phyloP scores from a whole-genome alignment of 2,329 filamentous ascomycete species.

The Emergomyces africanus region DNA sequence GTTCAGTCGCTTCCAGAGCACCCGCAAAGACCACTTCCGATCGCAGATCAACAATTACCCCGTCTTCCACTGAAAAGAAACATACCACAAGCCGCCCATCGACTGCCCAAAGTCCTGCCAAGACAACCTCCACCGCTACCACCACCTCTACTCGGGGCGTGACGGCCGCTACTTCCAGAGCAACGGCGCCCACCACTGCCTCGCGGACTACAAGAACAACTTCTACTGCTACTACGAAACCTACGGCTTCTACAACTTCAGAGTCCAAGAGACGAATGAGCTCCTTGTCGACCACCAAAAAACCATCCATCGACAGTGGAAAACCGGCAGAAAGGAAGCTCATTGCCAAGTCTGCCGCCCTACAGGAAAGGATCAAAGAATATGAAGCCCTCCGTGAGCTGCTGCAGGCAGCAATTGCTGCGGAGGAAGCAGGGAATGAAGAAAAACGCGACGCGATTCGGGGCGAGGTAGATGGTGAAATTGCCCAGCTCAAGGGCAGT shows the following conservation, averaged over 20 bases:
- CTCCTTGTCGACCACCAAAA: constrained; percentile 6
- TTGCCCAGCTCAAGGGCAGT: constrained; percentile 15
- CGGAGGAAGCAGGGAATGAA: constrained; percentile 15
- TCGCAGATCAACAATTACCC: constrained; percentile 26
- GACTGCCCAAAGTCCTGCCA: constrained; percentile 23
- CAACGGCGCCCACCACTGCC: constrained; percentile 13
- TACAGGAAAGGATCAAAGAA: constrained; percentile 19
- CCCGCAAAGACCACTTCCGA: constrained; percentile 23
- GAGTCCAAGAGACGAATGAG: not conserved
- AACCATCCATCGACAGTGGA: constrained; percentile 3
- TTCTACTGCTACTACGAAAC: constrained; percentile 4
- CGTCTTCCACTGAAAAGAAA: constrained; percentile 23
- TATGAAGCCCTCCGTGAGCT: constrained; percentile 18
- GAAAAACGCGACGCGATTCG: constrained; percentile 14
- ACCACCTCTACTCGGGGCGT: constrained; percentile 12
- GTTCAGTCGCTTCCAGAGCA: constrained; percentile 24
- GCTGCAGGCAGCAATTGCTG: constrained; percentile 18
- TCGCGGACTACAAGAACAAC: constrained; percentile 2
- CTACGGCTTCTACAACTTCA: constrained; percentile 1
- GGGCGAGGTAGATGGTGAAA: constrained; percentile 13
- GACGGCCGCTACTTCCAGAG: constrained; percentile 10
- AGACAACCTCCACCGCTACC: constrained; percentile 12
- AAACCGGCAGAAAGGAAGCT: constrained; percentile 1
- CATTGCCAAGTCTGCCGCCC: constrained; percentile 15
- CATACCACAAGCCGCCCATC: constrained; percentile 16